phyloP scores from a whole-genome alignment of 768 basidiomycete genomes.

The Trametes punicea region DNA sequence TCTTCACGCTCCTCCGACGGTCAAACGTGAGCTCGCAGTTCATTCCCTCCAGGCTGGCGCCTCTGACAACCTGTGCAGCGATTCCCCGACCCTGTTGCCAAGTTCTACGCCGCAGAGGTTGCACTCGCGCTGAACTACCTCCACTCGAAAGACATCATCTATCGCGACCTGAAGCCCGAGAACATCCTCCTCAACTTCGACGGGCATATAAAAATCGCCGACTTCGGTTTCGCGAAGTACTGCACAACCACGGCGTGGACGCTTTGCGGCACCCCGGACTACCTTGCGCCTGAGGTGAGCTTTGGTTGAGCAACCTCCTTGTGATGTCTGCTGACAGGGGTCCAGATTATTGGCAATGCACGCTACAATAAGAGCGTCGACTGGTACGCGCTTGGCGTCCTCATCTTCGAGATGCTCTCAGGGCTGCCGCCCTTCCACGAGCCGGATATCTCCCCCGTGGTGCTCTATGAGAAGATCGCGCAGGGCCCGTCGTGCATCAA shows the following conservation, averaged over 20 bases:
- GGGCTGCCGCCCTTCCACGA: constrained; percentile 95
- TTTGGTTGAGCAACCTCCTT: background rate
- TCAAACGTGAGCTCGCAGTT: constrained; percentile 61
- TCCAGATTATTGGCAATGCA: constrained; percentile 70
- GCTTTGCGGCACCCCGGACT: constrained; percentile 93
- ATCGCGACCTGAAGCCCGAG: constrained; percentile 97
- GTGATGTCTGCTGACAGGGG: background rate
- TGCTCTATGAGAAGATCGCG: constrained; percentile 90
- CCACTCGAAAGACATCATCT: constrained; percentile 85
- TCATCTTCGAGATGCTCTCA: constrained; percentile 97
- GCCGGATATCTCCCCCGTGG: constrained; percentile 76
- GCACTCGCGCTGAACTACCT: constrained; percentile 90
- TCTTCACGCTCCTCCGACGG: constrained; percentile 89
- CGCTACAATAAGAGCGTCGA: constrained; percentile 97
- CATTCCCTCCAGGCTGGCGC: background rate
- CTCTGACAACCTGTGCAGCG: constrained; percentile 46
- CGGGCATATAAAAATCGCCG: constrained; percentile 95
- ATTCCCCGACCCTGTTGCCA: constrained; percentile 95
- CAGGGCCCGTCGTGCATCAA: constrained; percentile 68
- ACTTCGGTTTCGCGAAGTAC: constrained; percentile 94
- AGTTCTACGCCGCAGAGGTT: constrained; percentile 97
- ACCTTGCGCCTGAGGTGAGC: constrained; percentile 89
- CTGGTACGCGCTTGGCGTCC: constrained; percentile 97
- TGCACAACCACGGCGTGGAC: constrained; percentile 91
- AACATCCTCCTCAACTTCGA: constrained; percentile 92